Evolutionary conservation across 1,284 basidiomycete genomes (phyloP).

Genomic region (Calocybe gambosa): DNA sequence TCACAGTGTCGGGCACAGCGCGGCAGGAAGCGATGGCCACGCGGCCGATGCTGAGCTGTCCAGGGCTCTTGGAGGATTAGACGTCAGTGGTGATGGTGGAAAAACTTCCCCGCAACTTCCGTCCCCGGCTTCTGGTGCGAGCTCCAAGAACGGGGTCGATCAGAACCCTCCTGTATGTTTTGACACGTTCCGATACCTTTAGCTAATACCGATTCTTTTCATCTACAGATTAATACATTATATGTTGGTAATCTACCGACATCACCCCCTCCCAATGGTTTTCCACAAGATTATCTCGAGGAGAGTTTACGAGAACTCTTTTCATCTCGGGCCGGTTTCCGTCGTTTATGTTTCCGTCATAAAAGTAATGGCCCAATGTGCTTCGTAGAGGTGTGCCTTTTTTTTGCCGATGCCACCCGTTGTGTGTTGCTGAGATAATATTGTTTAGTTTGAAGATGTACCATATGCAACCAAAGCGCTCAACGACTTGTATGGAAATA

Average conservation of each 20-base stretch:
- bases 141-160: constrained; percentile 65
- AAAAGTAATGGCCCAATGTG: constrained; percentile 98
- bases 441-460: constrained; percentile 83
- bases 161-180: constrained; percentile 78
- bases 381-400: constrained; percentile 75
- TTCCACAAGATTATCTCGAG: constrained; percentile 76
- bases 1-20: constrained; percentile 26
- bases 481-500: constrained; percentile 88
- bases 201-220: constrained; percentile 10
- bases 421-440: constrained; percentile 13
- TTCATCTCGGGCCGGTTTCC: constrained; percentile 73
- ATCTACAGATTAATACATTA: constrained; percentile 76
- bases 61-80: constrained; percentile 38
- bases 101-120: constrained; percentile 46
- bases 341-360: constrained; percentile 89
- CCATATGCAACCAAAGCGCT: constrained; percentile 79
- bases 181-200: constrained; percentile 2
- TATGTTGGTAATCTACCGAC: constrained; percentile 93
- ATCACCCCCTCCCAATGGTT: constrained; percentile 55
- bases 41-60: constrained; percentile 33
- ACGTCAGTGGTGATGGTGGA: constrained; percentile 47
- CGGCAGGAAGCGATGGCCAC: constrained; percentile 18
- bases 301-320: constrained; percentile 83
- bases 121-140: constrained; percentile 46
- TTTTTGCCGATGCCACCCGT: constrained; percentile 5